Evolutionary conservation across 768 basidiomycete genomes (phyloP).

Genomic region (Rhizopogon vulgaris): DNA sequence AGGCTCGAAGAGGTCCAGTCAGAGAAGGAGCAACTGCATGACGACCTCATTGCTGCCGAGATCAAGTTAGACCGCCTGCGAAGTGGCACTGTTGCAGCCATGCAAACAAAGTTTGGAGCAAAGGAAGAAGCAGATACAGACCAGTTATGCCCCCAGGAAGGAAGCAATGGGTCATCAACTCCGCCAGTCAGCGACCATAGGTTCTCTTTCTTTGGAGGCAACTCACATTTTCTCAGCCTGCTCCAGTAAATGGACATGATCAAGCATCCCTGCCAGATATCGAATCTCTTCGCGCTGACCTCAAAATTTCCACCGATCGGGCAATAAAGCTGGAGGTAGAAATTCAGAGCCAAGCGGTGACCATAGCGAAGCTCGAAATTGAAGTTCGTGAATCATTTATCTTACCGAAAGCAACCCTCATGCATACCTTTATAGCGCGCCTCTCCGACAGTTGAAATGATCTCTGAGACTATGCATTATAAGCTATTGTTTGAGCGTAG

Average conservation of each 20-base stretch:
- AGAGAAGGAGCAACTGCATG: conserved; percentile 42
- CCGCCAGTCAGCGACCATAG: conserved; percentile 64
- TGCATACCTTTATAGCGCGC: not conserved
- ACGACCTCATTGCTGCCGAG: conserved; percentile 50
- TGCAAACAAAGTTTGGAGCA: conserved; percentile 33
- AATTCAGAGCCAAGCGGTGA: conserved; percentile 36
- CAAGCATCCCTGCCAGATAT: conserved; percentile 36
- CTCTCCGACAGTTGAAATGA: conserved; percentile 35
- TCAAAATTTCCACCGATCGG: conserved; percentile 31
- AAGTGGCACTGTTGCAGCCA: conserved; percentile 46
- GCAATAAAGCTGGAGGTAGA: conserved; percentile 45
- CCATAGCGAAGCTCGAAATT: conserved; percentile 37
- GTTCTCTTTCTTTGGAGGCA: conserved; percentile 9
- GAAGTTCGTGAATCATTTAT: conserved; percentile 31
- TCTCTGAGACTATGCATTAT: conserved; percentile 48
- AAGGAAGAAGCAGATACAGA: conserved; percentile 26
- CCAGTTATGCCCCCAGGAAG: conserved; percentile 21
- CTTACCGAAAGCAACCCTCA: conserved; percentile 28
- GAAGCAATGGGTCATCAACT: conserved; percentile 55
- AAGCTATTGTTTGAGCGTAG: conserved; percentile 51
- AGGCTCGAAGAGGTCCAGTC: conserved; percentile 45
- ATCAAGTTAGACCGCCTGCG: conserved; percentile 55
- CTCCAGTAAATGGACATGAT: conserved; percentile 33
- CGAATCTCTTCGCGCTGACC: conserved; percentile 27
- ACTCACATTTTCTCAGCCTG: conserved; percentile 39